phyloP scores from a whole-genome alignment of 2,329 filamentous ascomycete species.

The Cryphonectria nitschkei region DNA sequence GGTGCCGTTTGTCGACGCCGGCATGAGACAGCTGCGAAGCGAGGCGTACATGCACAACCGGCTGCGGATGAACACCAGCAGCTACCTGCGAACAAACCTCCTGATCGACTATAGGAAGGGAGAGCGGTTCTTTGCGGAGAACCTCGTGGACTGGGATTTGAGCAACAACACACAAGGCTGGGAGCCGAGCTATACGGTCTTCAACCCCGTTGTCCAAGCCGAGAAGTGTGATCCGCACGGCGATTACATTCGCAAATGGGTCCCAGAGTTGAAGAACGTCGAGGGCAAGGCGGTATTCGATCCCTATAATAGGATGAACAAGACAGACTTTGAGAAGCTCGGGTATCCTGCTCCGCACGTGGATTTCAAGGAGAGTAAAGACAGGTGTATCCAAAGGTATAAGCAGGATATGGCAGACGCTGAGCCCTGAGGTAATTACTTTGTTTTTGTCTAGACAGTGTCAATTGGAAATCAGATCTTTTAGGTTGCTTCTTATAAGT shows the following conservation, averaged over 20 bases:
- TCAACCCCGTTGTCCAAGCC: conserved; percentile 69
- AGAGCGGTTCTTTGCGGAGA: conserved; percentile 67
- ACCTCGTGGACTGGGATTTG: conserved; percentile 65
- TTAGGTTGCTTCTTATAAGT: too few species aligned
- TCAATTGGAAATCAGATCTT: too few species aligned
- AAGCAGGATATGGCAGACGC: conserved; percentile 47
- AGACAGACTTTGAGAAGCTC: conserved; percentile 51
- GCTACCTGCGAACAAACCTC: conserved; percentile 66
- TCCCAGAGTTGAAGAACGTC: conserved; percentile 63
- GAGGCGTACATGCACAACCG: conserved; percentile 70
- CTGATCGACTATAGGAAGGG: conserved; percentile 68
- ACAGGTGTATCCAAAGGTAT: conserved; percentile 63
- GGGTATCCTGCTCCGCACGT: conserved; percentile 68
- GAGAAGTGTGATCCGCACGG: conserved; percentile 70
- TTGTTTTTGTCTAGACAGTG: neutral
- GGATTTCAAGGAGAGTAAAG: conserved; percentile 61
- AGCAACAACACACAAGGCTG: conserved; percentile 68
- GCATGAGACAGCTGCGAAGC: conserved; percentile 64
- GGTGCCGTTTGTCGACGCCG: conserved; percentile 68
- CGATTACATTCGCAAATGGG: conserved; percentile 68
- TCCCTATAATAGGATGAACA: conserved; percentile 60
- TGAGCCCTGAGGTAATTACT: conserved; percentile 24
- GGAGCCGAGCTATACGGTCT: conserved; percentile 75
- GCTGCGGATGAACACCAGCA: conserved; percentile 66
- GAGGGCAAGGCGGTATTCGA: conserved; percentile 66